Base-by-base conservation (phyloP, 129 eudicot genomes). In the Sambucus nigra region DNA sequence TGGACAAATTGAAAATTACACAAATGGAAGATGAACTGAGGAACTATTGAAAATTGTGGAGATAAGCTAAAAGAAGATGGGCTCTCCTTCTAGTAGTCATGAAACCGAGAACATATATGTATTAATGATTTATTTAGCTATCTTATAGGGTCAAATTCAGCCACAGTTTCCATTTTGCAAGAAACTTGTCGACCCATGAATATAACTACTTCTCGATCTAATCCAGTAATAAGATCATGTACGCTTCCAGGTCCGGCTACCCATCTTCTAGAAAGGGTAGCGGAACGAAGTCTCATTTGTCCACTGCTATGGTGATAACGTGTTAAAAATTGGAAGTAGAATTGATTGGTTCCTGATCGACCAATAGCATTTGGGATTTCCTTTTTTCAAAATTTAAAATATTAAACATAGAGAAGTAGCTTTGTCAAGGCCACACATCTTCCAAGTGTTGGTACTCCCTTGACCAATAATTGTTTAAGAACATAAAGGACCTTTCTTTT, bases 201-300 rank as follows among this genome's bases (percentile, higher is more conserved):
- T 49, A 79, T 95, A 54, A 94, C 99, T 64, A 95, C 91, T 77
- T 86, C 99, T 91, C 86, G 99, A 64, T 91, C 99, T 79, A 91
- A 91, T 65, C 99, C 99, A 41, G 95, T 78, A 69, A 91, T 60
- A 48, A 91, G 59, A 41, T 86, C 99, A 95, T 86, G 69, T 35
- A 81, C 70, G 68, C 80, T 76, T 72, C 91, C 99, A 10, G 95
- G 82, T 18, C 99, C 99, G 22, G 99, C 77, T 63, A 91, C 94
- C 94, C 95, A 91, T 77, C 99, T 76, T 76, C 99, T 76, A n/a
- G 99, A 91, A 51, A 91, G 79, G 33, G 95, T 86, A 39, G 99
- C 82, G 6, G 83, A 83, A 60, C 99, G 94, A 56, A 91, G 84
- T 57, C 99, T 72, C 95, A 91, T 91, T 47, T 77, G 72, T 66